Evolutionary conservation across 78 protist genomes (phyloP), one percentile per base, ranked within the genome.

Genomic region (Dictyostelium intermedium): DNA sequence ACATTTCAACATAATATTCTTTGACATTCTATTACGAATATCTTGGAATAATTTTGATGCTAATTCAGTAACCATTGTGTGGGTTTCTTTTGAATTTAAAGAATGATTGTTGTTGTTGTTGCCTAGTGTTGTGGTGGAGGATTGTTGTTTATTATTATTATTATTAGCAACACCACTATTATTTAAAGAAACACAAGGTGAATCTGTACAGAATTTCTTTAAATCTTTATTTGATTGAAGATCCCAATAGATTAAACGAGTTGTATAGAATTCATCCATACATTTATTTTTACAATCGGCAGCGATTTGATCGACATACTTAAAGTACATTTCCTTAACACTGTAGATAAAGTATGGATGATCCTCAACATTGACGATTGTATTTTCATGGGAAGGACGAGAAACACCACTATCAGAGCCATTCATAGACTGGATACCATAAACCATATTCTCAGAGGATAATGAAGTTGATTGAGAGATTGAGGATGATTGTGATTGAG

Each of bases 201-300:
- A 77, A 39, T 77, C 60, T 3, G 79, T 32, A 37, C 74, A 66
- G 56, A 82, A 32, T 35, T 56, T 50, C 39, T 82, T 82, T 20
- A 82, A 32, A 16, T 82, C 86, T 23, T 50, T 60, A 43, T 82
- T 82, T 14, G 32, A 25, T 34, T 56, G 56, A 11, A 63, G 82
- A 37, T 95, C 95, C 95, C 95, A 96, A 84, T 92, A 92, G 63
- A 96, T 87, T 30, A 96, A 37, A 34, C 91, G 92, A n/a, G 97
- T 96, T 20, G 89, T 83, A 74, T 83, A 85, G 30, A 96, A 96
- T 60, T 96, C 97, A 79, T 96, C 97, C 73, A 91, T 72, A 82
- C 97, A 96, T 56, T 96, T 96, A 34, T 63, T 81, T 56, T 83
- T 91, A 56, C 96, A 91, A 9, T 60, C 43, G 27, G 41, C 70